Evolutionary conservation across 1,284 basidiomycete species (phyloP).

Genomic region (Ceratobasidium sp.): DNA sequence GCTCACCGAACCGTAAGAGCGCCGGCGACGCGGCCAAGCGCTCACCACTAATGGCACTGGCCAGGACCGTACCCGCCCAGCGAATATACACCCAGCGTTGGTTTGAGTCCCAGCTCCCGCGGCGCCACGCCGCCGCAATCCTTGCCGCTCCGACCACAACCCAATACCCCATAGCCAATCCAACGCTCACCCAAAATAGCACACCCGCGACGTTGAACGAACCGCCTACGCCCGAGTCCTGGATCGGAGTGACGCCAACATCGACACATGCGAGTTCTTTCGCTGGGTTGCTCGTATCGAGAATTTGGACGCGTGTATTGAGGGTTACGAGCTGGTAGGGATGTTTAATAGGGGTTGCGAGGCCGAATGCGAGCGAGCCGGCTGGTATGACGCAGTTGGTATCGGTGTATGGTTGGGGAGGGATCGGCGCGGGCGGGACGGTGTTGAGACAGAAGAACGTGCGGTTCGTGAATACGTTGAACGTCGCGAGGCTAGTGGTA

Average conservation of each 20-base stretch:
- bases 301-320: constrained; percentile 83
- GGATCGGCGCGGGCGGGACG: constrained; percentile 75
- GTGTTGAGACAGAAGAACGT: constrained; percentile 80
- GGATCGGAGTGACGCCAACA: constrained; percentile 81
- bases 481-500: constrained; percentile 80
- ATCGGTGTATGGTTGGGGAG: constrained; percentile 55
- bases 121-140: constrained; percentile 82
- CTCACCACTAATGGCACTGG: constrained; percentile 93
- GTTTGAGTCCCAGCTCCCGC: constrained; percentile 75
- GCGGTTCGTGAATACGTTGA: constrained; percentile 73
- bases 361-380: constrained; percentile 84
- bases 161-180: constrained; percentile 83
- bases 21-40: constrained; percentile 85
- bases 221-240: constrained; percentile 57
- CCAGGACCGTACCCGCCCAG: constrained; percentile 84
- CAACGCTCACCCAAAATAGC: constrained; percentile 86
- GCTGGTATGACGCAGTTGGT: constrained; percentile 75
- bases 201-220: constrained; percentile 79
- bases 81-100: constrained; percentile 76
- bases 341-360: constrained; percentile 74
- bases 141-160: constrained; percentile 80
- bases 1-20: constrained; percentile 86
- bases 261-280: constrained; percentile 85
- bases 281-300: constrained; percentile 77
- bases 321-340: constrained; percentile 84